Percentiles rank a stretch among this genome's conserved stretches.
Conservation (phyloP, 768 basidiomycete species). For the Glaciozyma antarctica region DNA sequence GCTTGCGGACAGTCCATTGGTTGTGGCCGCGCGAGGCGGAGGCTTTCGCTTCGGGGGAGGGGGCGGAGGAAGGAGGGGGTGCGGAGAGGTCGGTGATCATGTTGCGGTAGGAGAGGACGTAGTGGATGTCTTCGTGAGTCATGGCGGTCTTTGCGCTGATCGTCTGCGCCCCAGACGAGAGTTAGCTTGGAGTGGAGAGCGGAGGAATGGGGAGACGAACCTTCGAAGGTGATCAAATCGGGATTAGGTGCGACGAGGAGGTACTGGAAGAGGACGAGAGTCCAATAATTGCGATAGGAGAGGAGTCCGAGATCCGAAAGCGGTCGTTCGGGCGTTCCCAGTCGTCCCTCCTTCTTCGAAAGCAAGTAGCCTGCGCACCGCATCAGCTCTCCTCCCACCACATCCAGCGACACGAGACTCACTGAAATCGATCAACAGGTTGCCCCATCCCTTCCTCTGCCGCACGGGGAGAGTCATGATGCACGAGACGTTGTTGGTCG, state of each 20-base stretch:
- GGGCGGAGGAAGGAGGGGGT: not conserved
- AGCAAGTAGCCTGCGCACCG: conserved; percentile 68
- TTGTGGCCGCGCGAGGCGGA: not conserved
- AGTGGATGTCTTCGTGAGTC: conserved; percentile 77
- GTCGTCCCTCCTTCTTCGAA: conserved; percentile 82
- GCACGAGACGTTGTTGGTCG: conserved; percentile 94
- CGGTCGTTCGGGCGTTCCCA: conserved; percentile 92
- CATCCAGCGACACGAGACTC: conserved; percentile 38
- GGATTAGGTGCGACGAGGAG: conserved; percentile 53
- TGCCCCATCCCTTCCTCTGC: conserved; percentile 93
- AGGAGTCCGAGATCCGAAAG: conserved; percentile 83
- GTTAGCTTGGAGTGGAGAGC: not conserved
- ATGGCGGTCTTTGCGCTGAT: conserved; percentile 79
- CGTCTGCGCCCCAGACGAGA: conserved; percentile 43
- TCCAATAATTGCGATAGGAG: conserved; percentile 96
- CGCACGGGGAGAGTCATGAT: conserved; percentile 97
- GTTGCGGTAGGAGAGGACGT: conserved; percentile 58
- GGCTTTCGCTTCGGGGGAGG: not conserved
- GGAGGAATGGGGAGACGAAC: conserved; percentile 56
- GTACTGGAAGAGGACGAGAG: conserved; percentile 71
- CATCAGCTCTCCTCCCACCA: not conserved
- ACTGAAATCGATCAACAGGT: conserved; percentile 97
- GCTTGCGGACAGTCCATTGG: conserved; percentile 21
- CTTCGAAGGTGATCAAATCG: conserved; percentile 43
- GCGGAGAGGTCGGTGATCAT: conserved; percentile 51